Evolutionary conservation across 768 basidiomycete species (phyloP).

Genomic region (Termitomyces sp.): DNA sequence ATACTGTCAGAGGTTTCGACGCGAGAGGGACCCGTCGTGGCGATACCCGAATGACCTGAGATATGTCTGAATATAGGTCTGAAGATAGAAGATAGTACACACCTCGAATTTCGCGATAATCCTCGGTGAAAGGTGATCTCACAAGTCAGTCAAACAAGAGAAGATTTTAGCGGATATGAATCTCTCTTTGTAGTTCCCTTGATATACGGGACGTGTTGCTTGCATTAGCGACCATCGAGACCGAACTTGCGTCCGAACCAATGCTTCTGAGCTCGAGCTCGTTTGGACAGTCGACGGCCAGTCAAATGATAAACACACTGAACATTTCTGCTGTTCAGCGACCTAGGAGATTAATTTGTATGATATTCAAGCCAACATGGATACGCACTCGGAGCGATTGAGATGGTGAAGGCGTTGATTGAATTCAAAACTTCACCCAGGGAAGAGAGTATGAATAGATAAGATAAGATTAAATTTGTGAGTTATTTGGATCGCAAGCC

Average conservation of each 20-base stretch:
- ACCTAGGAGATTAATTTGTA: background rate
- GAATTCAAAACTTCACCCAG: too few species aligned
- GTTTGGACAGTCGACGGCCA: background rate
- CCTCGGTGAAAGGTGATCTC: conserved; percentile 5
- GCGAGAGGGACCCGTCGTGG: conserved; percentile 72
- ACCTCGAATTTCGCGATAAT: conserved; percentile 23
- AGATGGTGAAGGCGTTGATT: too few species aligned
- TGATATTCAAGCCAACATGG: background rate
- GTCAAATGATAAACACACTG: background rate
- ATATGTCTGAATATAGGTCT: background rate
- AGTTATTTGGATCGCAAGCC: conserved; percentile 6
- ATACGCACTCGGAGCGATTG: background rate
- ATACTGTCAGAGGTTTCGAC: conserved; percentile 58
- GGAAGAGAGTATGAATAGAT: background rate
- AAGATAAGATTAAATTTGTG: background rate
- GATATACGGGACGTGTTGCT: background rate
- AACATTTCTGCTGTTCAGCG: background rate
- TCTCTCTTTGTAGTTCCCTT: background rate
- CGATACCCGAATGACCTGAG: conserved; percentile 57
- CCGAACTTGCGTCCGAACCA: background rate
- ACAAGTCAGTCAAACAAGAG: background rate
- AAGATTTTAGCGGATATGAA: background rate
- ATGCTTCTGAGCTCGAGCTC: background rate
- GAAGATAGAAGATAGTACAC: background rate
- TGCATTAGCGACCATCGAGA: background rate